Base-by-base conservation (phyloP, 2,329 filamentous ascomycete species). In the Podosphaera aphanis region DNA sequence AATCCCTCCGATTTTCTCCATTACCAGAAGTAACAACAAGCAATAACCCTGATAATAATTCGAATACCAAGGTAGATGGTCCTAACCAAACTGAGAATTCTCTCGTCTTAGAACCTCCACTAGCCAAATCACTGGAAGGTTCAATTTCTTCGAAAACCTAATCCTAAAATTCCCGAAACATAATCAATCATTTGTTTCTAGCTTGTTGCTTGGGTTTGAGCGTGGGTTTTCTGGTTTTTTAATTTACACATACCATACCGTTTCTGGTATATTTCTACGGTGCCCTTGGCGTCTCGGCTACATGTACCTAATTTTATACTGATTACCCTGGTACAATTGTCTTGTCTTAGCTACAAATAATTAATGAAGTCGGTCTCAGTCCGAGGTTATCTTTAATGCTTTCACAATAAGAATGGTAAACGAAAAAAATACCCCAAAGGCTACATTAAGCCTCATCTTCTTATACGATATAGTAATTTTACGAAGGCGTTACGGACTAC, bases 41-140 rank as follows among this genome's bases (percentile, higher is more conserved):
- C 49, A 63, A 60, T 33, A 65, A 59, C 45, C 57, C 68, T 44
- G 65, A 68, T 35, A 56, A 67, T 4, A 67, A 70, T 48, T 66
- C 68, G 0, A 64, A 63, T 18, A 71, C 68, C 3, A 65, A 62
- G 46, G 55, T 63, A 2, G 63, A 62, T 37, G 67, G 71, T 48
- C 62, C 61, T 0, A 58, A 70, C 16, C 59, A 69, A 5, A 62
- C 64, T 7, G 59, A 62, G 23, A 58, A 65, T 41, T 62, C 65
- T 13, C 13, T 11, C 4, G 5, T 13, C 13, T 7, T 4, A 11
- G 15, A 33, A 13, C 15, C 5, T 4, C 10, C 29, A 13, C 29
- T 33, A 33, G 10, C 29, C 11, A 33, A 33, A 33, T 5, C 15
- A 7, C 3, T 4, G 29, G 29, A 33, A 33, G 8, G 15, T 33